phyloP scores from a whole-genome alignment of 345 rosid genomes.

The Geranium brycei region DNA sequence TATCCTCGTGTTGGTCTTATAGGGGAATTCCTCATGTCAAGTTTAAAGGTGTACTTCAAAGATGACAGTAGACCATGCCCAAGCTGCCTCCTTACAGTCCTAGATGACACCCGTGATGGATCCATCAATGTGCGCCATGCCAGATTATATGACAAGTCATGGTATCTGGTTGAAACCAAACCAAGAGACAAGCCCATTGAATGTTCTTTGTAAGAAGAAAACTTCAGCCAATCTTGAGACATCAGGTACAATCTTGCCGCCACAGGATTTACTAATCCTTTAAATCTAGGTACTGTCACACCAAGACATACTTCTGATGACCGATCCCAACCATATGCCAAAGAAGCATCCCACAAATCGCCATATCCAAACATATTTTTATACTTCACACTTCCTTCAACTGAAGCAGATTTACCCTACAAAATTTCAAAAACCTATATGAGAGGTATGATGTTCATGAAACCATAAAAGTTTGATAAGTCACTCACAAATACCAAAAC shows the following conservation, averaged over 20 bases:
- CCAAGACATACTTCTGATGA: slow-evolving; percentile 79
- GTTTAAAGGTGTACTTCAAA: slow-evolving; percentile 58
- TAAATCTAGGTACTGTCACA: slow-evolving; percentile 61
- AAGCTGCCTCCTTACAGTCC: slow-evolving; percentile 69
- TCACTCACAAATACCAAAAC: background rate
- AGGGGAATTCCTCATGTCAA: slow-evolving; percentile 63
- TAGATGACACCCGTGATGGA: slow-evolving; percentile 55
- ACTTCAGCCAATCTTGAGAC: slow-evolving; percentile 77
- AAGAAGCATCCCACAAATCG: slow-evolving; percentile 80
- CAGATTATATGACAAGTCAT: slow-evolving; percentile 60
- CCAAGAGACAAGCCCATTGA: slow-evolving; percentile 79
- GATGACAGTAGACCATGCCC: slow-evolving; percentile 74
- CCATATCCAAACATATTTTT: slow-evolving; percentile 84
- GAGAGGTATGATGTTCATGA: background rate
- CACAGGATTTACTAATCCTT: slow-evolving; percentile 41
- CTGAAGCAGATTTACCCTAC: slow-evolving; percentile 69
- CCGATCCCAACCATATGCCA: slow-evolving; percentile 70
- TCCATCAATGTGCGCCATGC: slow-evolving; percentile 71
- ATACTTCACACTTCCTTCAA: slow-evolving; percentile 69
- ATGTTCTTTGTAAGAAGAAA: slow-evolving; percentile 74
- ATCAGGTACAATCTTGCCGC: slow-evolving; percentile 53
- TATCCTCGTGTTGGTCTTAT: slow-evolving; percentile 76
- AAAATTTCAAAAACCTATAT: background rate
- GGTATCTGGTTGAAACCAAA: slow-evolving; percentile 48
- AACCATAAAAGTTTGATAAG: background rate